phyloP scores from a whole-genome alignment of 352 stramenopile genomes.

The Pythium guiyangense region DNA sequence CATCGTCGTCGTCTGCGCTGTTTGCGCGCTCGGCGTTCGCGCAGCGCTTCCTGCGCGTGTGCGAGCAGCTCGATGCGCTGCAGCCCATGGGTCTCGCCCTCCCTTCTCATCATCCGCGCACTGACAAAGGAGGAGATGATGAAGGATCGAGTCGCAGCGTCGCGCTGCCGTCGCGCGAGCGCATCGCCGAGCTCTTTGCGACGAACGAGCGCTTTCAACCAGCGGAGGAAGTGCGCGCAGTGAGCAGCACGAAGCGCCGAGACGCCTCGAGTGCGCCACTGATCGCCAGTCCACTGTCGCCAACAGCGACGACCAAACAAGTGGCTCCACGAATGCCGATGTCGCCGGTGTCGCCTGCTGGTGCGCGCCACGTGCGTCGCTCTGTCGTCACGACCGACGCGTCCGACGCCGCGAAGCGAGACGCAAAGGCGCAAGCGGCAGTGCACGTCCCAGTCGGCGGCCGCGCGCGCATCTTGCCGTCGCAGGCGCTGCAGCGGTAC shows the following conservation, averaged over 20 bases:
- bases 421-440: neutral
- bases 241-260: neutral
- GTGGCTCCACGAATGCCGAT: neutral
- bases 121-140: neutral
- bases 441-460: conserved; percentile 27
- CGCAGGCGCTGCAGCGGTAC: conserved; percentile 20
- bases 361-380: neutral
- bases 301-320: conserved; percentile 2
- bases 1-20: neutral
- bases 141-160: neutral
- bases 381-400: neutral
- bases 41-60: conserved; percentile 19
- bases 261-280: neutral
- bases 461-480: conserved; percentile 25
- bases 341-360: neutral
- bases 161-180: conserved; percentile 5
- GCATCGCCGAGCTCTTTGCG: conserved; percentile 11
- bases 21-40: conserved; percentile 9
- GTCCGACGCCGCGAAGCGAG: neutral
- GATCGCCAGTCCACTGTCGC: conserved; percentile 5
- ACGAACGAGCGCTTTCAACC: conserved; percentile 12
- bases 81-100: conserved; percentile 10
- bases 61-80: conserved; percentile 28
- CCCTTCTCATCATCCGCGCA: neutral
- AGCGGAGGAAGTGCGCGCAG: conserved; percentile 3